These are phyloP conservation scores for Nemania bipapillata DNA, from an alignment of 2,329 filamentous ascomycete species.

Conservation along the genomic window DNA sequence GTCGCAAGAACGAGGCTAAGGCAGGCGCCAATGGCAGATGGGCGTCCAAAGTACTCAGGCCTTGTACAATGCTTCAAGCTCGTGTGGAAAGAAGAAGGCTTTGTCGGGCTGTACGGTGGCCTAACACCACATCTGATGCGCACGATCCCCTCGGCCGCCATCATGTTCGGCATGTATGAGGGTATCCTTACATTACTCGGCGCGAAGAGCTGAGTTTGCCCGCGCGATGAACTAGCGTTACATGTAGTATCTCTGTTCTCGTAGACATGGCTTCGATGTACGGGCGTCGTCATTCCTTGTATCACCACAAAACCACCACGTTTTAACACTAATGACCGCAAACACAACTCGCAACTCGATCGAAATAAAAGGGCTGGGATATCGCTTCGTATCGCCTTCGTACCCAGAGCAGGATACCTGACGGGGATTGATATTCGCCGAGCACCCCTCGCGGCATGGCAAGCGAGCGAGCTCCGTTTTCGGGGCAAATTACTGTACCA, in stretches of 20 bases:
- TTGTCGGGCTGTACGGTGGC: constrained; percentile 87
- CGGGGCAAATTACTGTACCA: constrained; percentile 20
- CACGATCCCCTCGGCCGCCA: constrained; percentile 89
- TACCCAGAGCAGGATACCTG: neutral
- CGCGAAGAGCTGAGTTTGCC: constrained; percentile 47
- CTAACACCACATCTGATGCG: constrained; percentile 90
- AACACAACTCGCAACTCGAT: constrained; percentile 12
- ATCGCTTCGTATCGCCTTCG: neutral
- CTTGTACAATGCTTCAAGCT: constrained; percentile 88
- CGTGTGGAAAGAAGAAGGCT: constrained; percentile 87
- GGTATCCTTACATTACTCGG: constrained; percentile 59
- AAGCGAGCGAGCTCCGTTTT: neutral
- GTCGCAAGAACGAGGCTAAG: constrained; percentile 85
- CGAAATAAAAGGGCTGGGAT: neutral
- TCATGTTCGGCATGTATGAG: constrained; percentile 94
- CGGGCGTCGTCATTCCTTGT: neutral
- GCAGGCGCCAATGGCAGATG: constrained; percentile 79
- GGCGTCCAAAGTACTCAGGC: constrained; percentile 85
- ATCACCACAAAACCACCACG: constrained; percentile 10
- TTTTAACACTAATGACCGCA: constrained; percentile 13
- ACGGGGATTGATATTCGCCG: neutral
- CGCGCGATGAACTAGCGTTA: neutral
- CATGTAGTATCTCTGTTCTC: neutral
- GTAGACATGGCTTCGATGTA: neutral
- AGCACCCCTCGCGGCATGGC: neutral